These are phyloP conservation scores for Saccharomycopsis selenospora DNA, from an alignment of 805 yeast species.

Conservation along the genomic window DNA sequence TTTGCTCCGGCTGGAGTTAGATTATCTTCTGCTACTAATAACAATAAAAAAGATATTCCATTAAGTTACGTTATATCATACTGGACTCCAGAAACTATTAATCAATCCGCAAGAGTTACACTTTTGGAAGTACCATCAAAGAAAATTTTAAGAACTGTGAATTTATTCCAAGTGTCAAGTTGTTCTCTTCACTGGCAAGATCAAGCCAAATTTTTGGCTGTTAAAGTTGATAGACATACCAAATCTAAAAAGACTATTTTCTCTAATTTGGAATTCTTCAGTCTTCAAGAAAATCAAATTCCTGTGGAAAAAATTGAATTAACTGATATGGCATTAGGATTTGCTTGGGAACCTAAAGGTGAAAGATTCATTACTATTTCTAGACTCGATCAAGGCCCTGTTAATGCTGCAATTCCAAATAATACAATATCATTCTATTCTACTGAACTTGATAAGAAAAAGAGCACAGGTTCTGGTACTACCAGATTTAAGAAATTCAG, in stretches of 20 bases:
- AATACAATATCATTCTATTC: slow-evolving; percentile 76
- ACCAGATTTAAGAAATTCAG: slow-evolving; percentile 54
- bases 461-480: slow-evolving; percentile 36
- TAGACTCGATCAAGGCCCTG: slow-evolving; percentile 44
- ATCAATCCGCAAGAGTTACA: slow-evolving; percentile 93
- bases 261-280: slow-evolving; percentile 88
- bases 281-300: slow-evolving; percentile 76
- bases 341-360: slow-evolving; percentile 94
- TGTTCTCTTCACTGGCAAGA: slow-evolving; percentile 93
- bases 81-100: slow-evolving; percentile 93
- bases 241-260: slow-evolving; percentile 88
- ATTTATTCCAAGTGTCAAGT: slow-evolving; percentile 89
- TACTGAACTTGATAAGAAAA: slow-evolving; percentile 55
- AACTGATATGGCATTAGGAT: slow-evolving; percentile 77
- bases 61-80: slow-evolving; percentile 69
- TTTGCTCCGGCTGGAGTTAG: slow-evolving; percentile 88
- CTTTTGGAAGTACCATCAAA: slow-evolving; percentile 82
- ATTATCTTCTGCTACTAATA: slow-evolving; percentile 41
- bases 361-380: slow-evolving; percentile 81
- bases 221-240: slow-evolving; percentile 94
- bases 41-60: slow-evolving; percentile 41
- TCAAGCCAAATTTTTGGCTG: slow-evolving; percentile 75
- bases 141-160: slow-evolving; percentile 79
- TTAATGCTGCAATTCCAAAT: slow-evolving; percentile 56
- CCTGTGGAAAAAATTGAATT: slow-evolving; percentile 94